phyloP scores from a whole-genome alignment of 495 filamentous ascomycete species.

The Beverwykella pulmonaria region DNA sequence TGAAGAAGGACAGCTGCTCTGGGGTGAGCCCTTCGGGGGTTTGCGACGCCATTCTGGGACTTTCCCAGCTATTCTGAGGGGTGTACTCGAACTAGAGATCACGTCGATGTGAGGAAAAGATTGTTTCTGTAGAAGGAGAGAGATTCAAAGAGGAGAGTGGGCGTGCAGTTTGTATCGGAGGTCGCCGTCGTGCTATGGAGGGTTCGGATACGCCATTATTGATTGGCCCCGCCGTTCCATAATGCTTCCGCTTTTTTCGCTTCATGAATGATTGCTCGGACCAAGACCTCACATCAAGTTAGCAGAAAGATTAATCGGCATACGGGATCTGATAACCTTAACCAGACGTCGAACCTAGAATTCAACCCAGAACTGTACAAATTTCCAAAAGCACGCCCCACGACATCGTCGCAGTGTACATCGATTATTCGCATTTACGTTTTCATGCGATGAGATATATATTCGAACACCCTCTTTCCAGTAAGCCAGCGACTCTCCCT shows the following conservation, averaged over 20 bases:
- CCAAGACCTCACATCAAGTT: not conserved
- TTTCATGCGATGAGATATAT: no score
- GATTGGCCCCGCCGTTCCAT: constrained; percentile 14
- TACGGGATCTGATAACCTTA: not conserved
- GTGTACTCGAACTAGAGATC: not conserved
- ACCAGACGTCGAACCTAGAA: not conserved
- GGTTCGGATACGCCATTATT: constrained; percentile 10
- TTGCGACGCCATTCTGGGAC: not conserved
- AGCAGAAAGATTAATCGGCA: not conserved
- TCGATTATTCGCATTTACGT: no score
- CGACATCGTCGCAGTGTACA: no score
- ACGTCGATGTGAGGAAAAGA: not conserved
- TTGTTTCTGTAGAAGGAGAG: not conserved
- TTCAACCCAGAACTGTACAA: no score
- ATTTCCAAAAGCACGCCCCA: no score
- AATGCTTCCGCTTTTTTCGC: not conserved
- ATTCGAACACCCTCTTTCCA: no score
- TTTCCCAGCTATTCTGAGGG: no score
- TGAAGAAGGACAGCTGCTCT: constrained; percentile 70
- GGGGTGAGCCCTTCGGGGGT: constrained; percentile 61
- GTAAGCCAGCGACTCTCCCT: no score
- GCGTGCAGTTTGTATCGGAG: constrained; percentile 9
- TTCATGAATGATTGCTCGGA: not conserved
- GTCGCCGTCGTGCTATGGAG: constrained; percentile 4
- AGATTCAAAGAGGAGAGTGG: not conserved